Conservation (phyloP, 2,329 filamentous ascomycete species). For the Xylaria polymorpha region DNA sequence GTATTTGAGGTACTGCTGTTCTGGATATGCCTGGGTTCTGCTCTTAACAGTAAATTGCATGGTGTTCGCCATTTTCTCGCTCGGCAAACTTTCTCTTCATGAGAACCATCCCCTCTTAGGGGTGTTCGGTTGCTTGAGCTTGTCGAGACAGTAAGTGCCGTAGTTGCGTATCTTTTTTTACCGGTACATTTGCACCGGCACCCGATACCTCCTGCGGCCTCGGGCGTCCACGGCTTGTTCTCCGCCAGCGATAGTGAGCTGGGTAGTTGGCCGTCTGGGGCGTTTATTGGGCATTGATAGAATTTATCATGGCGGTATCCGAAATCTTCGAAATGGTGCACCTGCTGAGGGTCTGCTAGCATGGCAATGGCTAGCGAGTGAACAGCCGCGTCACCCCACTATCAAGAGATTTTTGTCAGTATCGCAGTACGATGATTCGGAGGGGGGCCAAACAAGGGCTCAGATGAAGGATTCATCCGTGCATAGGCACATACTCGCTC, state of each 20-base stretch:
- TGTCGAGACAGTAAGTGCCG: conserved; percentile 53
- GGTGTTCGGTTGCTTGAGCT: conserved; percentile 53
- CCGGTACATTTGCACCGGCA: conserved; percentile 57
- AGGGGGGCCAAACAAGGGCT: not conserved
- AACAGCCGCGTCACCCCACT: conserved; percentile 60
- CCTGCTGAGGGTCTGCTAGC: conserved; percentile 54
- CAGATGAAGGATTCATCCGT: not conserved
- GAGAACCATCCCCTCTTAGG: conserved; percentile 48
- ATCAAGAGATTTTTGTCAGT: conserved; percentile 14
- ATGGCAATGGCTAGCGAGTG: conserved; percentile 58
- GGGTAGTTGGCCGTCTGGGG: conserved; percentile 52
- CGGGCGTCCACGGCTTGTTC: conserved; percentile 43
- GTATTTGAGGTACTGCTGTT: not conserved
- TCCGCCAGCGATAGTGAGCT: conserved; percentile 48
- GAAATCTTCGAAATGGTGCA: conserved; percentile 59
- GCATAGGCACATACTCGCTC: conserved; percentile 52
- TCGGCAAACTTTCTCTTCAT: conserved; percentile 35
- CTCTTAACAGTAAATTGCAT: not conserved
- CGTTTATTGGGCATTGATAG: conserved; percentile 53
- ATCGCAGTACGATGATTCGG: not conserved
- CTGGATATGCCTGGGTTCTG: not conserved
- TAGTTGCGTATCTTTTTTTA: conserved; percentile 49
- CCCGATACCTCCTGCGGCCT: conserved; percentile 53
- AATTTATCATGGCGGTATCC: conserved; percentile 56
- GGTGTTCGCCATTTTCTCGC: not conserved